phyloP scores from a whole-genome alignment of 352 stramenopile species.

The Phytopythium kandeliae region DNA sequence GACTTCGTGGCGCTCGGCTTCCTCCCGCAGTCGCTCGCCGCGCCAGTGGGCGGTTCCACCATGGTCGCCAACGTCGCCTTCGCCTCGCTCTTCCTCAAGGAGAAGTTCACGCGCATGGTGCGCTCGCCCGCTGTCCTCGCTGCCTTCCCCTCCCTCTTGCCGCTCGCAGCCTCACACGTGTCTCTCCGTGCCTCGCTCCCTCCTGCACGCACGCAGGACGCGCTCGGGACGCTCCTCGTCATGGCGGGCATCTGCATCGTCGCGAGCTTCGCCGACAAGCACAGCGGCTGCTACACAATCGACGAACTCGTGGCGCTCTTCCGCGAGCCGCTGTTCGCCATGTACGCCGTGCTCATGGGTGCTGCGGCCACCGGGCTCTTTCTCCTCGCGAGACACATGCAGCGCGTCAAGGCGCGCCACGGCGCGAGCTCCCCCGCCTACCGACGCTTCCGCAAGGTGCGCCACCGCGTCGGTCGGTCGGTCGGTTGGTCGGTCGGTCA shows the following conservation, averaged over 20 bases:
- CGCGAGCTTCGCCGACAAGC: conserved; percentile 74
- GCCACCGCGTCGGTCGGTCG: no score
- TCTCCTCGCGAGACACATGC: conserved; percentile 34
- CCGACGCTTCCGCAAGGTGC: conserved; percentile 38
- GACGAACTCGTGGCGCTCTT: conserved; percentile 69
- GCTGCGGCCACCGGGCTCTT: conserved; percentile 31
- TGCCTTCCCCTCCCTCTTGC: no score
- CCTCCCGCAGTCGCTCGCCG: conserved; percentile 73
- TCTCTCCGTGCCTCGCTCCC: not conserved
- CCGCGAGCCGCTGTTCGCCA: conserved; percentile 45
- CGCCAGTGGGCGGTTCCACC: conserved; percentile 68
- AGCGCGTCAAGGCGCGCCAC: conserved; percentile 28
- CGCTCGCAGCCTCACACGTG: no score
- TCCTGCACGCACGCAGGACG: conserved; percentile 54
- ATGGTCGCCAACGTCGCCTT: conserved; percentile 86
- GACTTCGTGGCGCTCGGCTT: conserved; percentile 81
- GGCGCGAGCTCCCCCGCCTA: conserved; percentile 42
- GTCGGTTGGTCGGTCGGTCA: no score
- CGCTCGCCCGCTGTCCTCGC: no score
- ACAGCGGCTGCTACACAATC: conserved; percentile 71
- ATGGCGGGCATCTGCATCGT: conserved; percentile 70
- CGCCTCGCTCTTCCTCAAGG: conserved; percentile 70
- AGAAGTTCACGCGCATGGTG: conserved; percentile 49
- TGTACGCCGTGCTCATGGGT: conserved; percentile 57
- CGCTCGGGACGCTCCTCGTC: conserved; percentile 60